A percentile compares a stretch with the other conserved stretches of the same genome.
Evolutionary conservation across 2,329 filamentous ascomycete genomes (phyloP).

Genomic region (Penicillium sp.): DNA sequence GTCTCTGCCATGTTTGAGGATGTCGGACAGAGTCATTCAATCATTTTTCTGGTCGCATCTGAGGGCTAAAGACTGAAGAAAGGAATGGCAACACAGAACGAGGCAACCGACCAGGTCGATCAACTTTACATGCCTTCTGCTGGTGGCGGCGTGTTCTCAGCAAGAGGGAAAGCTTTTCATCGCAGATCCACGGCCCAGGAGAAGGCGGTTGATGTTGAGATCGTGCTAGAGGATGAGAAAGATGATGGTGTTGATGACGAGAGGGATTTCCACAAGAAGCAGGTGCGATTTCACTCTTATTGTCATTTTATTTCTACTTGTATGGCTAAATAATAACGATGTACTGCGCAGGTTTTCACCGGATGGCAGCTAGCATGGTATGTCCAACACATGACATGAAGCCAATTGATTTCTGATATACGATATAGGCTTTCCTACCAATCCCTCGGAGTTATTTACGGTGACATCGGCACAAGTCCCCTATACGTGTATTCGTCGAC

Average conservation of each 20-base stretch:
- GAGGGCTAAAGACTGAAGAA: neutral
- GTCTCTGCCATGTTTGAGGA: neutral
- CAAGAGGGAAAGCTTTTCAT: neutral
- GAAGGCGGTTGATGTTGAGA: constrained; percentile 1
- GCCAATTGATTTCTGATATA: neutral
- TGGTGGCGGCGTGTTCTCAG: constrained; percentile 8
- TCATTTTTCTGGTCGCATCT: neutral
- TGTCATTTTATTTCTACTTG: too few species aligned
- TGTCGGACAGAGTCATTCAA: neutral
- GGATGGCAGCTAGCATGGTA: constrained; percentile 7
- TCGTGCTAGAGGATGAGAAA: constrained; percentile 1
- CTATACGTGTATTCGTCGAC: constrained; percentile 56
- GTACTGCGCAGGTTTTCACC: neutral
- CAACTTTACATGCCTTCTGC: constrained; percentile 5
- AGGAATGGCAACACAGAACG: neutral
- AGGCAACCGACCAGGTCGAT: neutral
- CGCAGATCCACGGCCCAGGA: constrained; percentile 1
- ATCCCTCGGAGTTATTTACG: constrained; percentile 55
- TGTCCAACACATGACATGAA: neutral
- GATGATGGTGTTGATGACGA: constrained; percentile 8
- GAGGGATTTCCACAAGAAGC: constrained; percentile 9
- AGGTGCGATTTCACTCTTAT: neutral
- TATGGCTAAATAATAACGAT: too few species aligned
- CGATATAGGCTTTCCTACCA: constrained; percentile 48
- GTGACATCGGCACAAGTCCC: constrained; percentile 57